Evolutionary conservation across 73 alveolate genomes (phyloP), one percentile per base, ranked within the genome.

Genomic region (Breviolum minutum): DNA sequence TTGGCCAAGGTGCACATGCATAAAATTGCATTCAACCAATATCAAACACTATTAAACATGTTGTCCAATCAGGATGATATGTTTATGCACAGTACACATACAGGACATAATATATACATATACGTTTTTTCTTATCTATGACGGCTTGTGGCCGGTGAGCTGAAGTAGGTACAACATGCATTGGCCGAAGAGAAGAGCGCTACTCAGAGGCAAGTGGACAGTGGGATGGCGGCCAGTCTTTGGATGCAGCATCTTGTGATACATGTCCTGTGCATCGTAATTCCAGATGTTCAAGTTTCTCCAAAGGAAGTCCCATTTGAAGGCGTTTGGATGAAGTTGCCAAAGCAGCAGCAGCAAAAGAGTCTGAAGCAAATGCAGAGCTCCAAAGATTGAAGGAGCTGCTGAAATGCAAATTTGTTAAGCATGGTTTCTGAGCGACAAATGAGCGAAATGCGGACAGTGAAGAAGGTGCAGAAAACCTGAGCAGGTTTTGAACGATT

Each of bases 291-390:
- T 40, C 17, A 68, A 68, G n/a, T 68, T 68, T 68, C 77, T 17
- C n/a, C 77, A 17, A 17, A 17, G 77, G 77, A 68, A 22, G 77
- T 2, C 24, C n/a, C 54, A 40, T 24, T 24, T 14, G 64, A 13
- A 86, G 94, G 94, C 94, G 94, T n/a, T 86, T 86, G 94, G 94
- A 86, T n/a, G 94, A 86, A 27, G 94, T 86, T 86, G 80, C 80
- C 77, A 86, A 86, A 27, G 70, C 62, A 40, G 94, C 94, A 86
- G 79, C 77, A 26, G 63, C 69, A 17, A 63, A 86, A 63, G 94
- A 86, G 62, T 61, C 94, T 0, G 80, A 86, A 29, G 64, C 77
- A 5, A 63, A 80, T 0, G 64, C 7, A 14, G 63, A n/a, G 79
- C 27, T 86, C 40, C 62, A 63, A 63, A 13, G 40, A n/a, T 32